Conservation (phyloP, 129 eudicot genomes). For the Escallonia rubra region DNA sequence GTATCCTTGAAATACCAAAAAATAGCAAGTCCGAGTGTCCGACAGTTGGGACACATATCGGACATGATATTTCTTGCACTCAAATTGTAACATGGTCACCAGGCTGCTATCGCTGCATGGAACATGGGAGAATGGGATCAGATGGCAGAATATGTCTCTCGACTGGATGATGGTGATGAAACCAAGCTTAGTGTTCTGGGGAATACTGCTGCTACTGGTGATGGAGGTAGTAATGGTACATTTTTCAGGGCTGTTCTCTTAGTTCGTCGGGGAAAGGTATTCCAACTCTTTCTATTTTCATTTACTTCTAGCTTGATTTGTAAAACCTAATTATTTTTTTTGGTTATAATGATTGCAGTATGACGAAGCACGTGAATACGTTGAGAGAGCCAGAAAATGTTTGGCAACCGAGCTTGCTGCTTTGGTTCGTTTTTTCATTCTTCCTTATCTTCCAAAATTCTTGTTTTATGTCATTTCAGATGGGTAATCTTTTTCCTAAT, state of each 20-base stretch:
- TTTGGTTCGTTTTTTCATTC: constrained; percentile 51
- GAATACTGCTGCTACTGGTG: constrained; percentile 87
- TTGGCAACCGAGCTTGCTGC: constrained; percentile 98
- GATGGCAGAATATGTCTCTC: constrained; percentile 93
- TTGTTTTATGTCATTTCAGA: not conserved
- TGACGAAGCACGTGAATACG: constrained; percentile 93
- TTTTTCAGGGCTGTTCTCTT: constrained; percentile 86
- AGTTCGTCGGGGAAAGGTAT: constrained; percentile 89
- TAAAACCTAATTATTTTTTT: constrained; percentile 2
- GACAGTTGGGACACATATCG: no score
- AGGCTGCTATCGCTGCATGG: constrained; percentile 99
- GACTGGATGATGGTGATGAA: constrained; percentile 97
- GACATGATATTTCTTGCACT: no score
- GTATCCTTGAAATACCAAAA: no score
- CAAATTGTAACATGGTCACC: constrained; percentile 4
- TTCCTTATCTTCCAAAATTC: not conserved
- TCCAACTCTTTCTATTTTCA: not conserved
- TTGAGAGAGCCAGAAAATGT: constrained; percentile 97
- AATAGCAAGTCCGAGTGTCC: no score
- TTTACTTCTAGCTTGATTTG: not conserved
- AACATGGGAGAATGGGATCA: constrained; percentile 99
- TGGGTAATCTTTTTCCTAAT: no score
- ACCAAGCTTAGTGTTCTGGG: constrained; percentile 76
- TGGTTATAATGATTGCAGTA: constrained; percentile 37
- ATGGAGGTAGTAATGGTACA: constrained; percentile 94